Base-by-base conservation (phyloP, 208 protist genomes). In the Leishmania major region DNA sequence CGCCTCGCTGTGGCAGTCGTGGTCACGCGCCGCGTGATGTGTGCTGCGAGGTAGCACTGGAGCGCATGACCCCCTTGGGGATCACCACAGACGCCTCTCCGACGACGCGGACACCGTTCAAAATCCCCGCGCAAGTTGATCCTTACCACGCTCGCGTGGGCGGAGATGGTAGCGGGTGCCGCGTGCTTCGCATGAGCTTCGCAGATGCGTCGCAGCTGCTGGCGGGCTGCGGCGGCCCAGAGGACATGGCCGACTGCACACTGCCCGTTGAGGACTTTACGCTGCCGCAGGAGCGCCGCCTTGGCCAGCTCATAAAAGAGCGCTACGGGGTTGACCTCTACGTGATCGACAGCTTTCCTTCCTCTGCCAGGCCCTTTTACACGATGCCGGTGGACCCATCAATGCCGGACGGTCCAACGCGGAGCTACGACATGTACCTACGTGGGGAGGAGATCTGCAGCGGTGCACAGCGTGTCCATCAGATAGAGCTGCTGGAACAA, bases 361-460 rank as follows among this genome's bases (percentile, higher is more conserved):
- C 90, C 1, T 66, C 80, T 22, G 87, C 97, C 6, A 91, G 99
- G 25, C 99, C 99, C 55, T 99, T 99, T 95, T 99, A 99, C 94
- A 99, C 99, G 35, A 99, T 99, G 99, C 97, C 98, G 43, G 53
- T 89, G 2, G 40, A 84, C 45, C n/a, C 45, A 2, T 75, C 66
- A 5, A 28, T 66, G 37, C 81, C 71, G 5, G 71, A 90, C 0
- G 83, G 75, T 6, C 81, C 79, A 22, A 93, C 93, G 64, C 87
- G 92, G 71, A 92, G 92, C 75, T 99, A 99, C 91, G 99, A 99
- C 92, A 87, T 99, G 87, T 99, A 99, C 83, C 90, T 99, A 25
- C 94, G 99, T 72, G 99, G 99, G 49, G 98, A 99, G 89, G 99
- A 99, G 92, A 99, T 99, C 77, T 96, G 95, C 73, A 99, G 99